Evolutionary conservation across 2,329 filamentous ascomycete genomes (phyloP).

Genomic region (Penicillium corylophilum): DNA sequence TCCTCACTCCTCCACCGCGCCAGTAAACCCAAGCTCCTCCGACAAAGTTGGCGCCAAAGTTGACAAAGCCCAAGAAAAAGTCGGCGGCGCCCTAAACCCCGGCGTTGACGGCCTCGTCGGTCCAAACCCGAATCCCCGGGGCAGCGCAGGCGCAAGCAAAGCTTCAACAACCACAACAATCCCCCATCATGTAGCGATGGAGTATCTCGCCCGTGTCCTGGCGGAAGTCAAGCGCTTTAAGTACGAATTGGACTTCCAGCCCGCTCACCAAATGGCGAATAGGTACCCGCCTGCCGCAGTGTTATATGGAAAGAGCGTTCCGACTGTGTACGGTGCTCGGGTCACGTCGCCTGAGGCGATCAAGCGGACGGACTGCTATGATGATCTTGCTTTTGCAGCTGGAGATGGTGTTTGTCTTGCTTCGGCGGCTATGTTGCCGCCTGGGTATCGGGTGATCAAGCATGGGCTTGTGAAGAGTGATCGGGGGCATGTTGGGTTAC

Average conservation of each 20-base stretch:
- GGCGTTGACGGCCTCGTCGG: constrained; percentile 32
- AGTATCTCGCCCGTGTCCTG: constrained; percentile 75
- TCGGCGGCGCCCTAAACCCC: constrained; percentile 24
- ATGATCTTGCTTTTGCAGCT: constrained; percentile 80
- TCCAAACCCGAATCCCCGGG: constrained; percentile 25
- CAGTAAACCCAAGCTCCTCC: constrained; percentile 7
- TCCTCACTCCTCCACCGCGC: constrained; percentile 6
- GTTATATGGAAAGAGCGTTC: constrained; percentile 82
- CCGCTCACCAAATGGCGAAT: constrained; percentile 63
- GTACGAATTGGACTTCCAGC: constrained; percentile 64
- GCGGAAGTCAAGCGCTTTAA: constrained; percentile 73
- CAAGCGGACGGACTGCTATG: constrained; percentile 73
- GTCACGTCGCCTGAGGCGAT: constrained; percentile 74
- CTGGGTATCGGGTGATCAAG: constrained; percentile 71
- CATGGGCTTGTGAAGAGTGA: constrained; percentile 77
- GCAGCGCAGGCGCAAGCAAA: constrained; percentile 27
- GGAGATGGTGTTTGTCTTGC: constrained; percentile 90
- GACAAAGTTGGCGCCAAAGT: constrained; percentile 9
- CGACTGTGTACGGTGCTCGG: constrained; percentile 78
- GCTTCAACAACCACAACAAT: constrained; percentile 45
- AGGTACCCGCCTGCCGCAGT: constrained; percentile 77
- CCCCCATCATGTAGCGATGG: constrained; percentile 54
- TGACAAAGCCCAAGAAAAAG: constrained; percentile 5
- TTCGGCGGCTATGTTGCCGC: constrained; percentile 78
- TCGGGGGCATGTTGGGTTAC: constrained; percentile 79